Evolutionary conservation across 179 eudicot species (phyloP).

Genomic region (Carnegiea gigantea): DNA sequence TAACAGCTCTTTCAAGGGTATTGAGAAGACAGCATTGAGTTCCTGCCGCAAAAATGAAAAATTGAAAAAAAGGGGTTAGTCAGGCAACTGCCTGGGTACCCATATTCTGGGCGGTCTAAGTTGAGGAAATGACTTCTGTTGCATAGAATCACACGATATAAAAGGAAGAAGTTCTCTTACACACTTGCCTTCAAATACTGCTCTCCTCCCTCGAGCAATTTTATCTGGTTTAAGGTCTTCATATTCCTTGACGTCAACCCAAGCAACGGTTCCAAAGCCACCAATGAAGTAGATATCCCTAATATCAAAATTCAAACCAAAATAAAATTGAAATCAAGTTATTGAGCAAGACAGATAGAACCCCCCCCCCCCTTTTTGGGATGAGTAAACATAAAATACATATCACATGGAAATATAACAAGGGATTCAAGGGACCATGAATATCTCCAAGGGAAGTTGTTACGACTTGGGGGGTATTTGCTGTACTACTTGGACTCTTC

Average conservation of each 20-base stretch:
- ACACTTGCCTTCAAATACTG: constrained; percentile 75
- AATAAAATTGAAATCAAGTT: not conserved
- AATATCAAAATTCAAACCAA: constrained; percentile 21
- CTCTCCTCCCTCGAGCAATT: constrained; percentile 98
- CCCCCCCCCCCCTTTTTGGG: too few species aligned
- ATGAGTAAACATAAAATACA: too few species aligned
- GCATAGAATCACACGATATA: not conserved
- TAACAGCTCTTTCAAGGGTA: constrained; percentile 80
- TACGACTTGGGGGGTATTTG: too few species aligned
- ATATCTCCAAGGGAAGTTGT: too few species aligned
- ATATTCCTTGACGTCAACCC: constrained; percentile 95
- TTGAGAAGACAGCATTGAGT: constrained; percentile 92
- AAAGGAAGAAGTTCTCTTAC: not conserved
- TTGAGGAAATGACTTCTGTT: not conserved
- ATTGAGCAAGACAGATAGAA: too few species aligned
- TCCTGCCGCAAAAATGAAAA: constrained; percentile 39
- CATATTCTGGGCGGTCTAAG: not conserved
- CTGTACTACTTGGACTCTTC: too few species aligned
- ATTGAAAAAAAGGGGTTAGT: too few species aligned
- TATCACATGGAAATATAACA: too few species aligned
- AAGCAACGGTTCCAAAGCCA: constrained; percentile 99
- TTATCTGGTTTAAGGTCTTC: constrained; percentile 79
- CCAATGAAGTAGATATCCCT: constrained; percentile 99
- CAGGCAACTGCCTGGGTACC: too few species aligned
- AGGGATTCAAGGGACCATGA: too few species aligned